Evolutionary conservation across 73 alveolate genomes (phyloP).

Genomic region (Paramecium octaurelia): DNA sequence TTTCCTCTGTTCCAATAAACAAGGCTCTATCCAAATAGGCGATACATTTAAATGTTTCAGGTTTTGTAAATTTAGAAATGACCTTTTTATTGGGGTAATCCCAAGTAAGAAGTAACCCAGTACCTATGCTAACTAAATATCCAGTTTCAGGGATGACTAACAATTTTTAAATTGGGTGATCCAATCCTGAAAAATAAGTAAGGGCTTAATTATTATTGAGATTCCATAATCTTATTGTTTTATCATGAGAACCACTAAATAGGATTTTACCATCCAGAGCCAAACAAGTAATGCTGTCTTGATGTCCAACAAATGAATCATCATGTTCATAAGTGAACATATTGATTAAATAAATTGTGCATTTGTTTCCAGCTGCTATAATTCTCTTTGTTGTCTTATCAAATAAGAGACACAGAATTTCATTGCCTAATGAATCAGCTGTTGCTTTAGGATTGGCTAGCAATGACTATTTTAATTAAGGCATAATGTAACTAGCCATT

Average conservation of each 20-base stretch:
- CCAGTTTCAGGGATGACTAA: conserved; percentile 76
- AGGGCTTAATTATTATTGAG: conserved; percentile 59
- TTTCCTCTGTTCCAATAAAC: conserved; percentile 84
- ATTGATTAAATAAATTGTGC: conserved; percentile 68
- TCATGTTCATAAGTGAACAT: conserved; percentile 72
- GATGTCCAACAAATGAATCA: conserved; percentile 65
- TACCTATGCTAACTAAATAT: conserved; percentile 73
- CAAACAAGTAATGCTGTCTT: conserved; percentile 81
- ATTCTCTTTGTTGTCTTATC: conserved; percentile 72
- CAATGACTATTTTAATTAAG: conserved; percentile 65
- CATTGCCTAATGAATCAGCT: conserved; percentile 63
- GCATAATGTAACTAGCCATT: conserved; percentile 71
- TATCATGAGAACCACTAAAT: conserved; percentile 88
- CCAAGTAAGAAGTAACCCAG: conserved; percentile 77
- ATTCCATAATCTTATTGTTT: conserved; percentile 85
- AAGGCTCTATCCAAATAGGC: conserved; percentile 77
- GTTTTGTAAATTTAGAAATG: conserved; percentile 60
- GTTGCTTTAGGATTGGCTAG: conserved; percentile 22
- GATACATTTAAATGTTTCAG: conserved; percentile 79
- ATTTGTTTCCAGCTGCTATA: conserved; percentile 80
- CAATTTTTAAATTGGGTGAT: conserved; percentile 67
- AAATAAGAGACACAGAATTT: conserved; percentile 76
- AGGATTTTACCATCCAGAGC: conserved; percentile 79
- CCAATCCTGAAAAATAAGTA: conserved; percentile 70
- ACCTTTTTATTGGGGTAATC: conserved; percentile 56